A percentile compares a stretch with the other conserved stretches of the same genome.
Evolutionary conservation across 148 eudicot species (phyloP).

Genomic region (Cornus controversa): DNA sequence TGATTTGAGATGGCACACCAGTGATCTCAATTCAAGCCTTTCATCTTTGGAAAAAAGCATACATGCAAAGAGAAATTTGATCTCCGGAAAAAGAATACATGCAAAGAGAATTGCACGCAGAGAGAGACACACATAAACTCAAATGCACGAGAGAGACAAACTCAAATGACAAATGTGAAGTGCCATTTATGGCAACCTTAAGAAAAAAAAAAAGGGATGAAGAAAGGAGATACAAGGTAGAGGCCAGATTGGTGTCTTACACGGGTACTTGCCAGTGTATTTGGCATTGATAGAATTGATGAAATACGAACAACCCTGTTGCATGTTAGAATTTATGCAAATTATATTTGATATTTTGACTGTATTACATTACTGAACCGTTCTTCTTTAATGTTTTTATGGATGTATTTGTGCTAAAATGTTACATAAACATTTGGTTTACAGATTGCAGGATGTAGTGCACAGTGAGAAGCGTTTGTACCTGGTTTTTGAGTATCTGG

Average conservation of each 20-base stretch:
- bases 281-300: neutral
- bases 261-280: neutral
- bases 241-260: neutral
- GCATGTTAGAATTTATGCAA: neutral
- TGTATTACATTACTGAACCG: neutral
- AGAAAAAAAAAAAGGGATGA: neutral
- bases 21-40: neutral
- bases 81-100: no score
- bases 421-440: slow-evolving; percentile 6
- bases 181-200: neutral
- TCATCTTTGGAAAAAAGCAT: neutral
- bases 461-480: slow-evolving; percentile 94
- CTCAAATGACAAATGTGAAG: neutral
- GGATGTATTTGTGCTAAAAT: neutral
- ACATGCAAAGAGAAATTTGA: no score
- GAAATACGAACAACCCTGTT: neutral
- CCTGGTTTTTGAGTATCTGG: slow-evolving; percentile 96
- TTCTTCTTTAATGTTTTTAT: neutral
- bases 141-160: no score
- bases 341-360: neutral
- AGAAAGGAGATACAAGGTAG: neutral
- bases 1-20: neutral
- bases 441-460: slow-evolving; percentile 94
- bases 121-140: no score
- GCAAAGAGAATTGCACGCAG: no score